phyloP scores from a whole-genome alignment of 805 yeast genomes.

The Candida palmyrensis region DNA sequence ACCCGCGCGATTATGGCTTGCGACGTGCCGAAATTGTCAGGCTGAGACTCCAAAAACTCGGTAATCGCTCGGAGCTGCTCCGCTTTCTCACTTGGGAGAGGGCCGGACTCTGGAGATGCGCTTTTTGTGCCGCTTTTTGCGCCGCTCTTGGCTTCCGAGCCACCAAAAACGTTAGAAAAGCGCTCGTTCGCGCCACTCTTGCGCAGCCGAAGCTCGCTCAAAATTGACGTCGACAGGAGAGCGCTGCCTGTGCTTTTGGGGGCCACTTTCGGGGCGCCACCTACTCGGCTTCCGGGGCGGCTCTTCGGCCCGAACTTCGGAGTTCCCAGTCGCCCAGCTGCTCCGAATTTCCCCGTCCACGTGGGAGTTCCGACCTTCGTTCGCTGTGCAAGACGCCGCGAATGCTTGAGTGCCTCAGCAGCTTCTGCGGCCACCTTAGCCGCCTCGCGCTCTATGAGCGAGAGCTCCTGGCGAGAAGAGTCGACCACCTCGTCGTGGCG shows the following conservation, averaged over 20 bases:
- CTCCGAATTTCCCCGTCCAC: constrained; percentile 92
- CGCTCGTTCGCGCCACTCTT: constrained; percentile 30
- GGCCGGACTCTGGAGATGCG: not conserved
- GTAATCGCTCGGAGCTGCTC: constrained; percentile 32
- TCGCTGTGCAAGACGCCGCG: constrained; percentile 47
- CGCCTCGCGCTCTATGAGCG: constrained; percentile 61
- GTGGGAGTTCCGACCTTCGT: constrained; percentile 76
- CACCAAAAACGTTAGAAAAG: constrained; percentile 1
- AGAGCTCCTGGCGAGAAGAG: constrained; percentile 46
- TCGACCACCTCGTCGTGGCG: constrained; percentile 76
- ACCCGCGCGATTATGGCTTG: constrained; percentile 41
- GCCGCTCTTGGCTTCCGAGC: not conserved
- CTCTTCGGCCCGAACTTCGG: constrained; percentile 31
- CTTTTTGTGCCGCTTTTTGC: constrained; percentile 9
- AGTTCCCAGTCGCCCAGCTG: too few species aligned
- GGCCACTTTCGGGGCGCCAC: not conserved
- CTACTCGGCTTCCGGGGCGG: not conserved
- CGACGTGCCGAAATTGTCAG: constrained; percentile 43
- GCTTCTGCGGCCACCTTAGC: constrained; percentile 48
- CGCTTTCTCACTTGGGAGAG: constrained; percentile 5
- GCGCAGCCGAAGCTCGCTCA: constrained; percentile 43
- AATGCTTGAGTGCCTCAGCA: constrained; percentile 51
- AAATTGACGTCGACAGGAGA: constrained; percentile 44
- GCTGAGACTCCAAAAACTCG: constrained; percentile 29
- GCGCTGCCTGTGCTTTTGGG: constrained; percentile 3